Percentiles rank a stretch among this genome's conserved stretches.
These are phyloP conservation scores for Kuraishia piskuri DNA, from an alignment of 805 yeast genomes.

Conservation along the genomic window DNA sequence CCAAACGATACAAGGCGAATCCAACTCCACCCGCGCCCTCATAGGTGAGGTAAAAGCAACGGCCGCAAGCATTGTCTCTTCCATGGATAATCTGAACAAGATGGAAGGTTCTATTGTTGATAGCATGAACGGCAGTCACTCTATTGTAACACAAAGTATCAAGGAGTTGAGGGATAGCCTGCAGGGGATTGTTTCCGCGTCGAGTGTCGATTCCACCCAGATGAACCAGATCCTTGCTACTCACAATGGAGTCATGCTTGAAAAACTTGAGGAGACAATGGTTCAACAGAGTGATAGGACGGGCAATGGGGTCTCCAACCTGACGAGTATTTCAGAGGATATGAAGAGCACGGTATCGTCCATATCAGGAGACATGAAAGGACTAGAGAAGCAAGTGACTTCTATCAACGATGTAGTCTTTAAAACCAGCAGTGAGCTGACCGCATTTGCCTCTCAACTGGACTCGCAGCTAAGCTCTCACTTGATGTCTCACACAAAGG, in stretches of 20 bases:
- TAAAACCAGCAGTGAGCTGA: neutral
- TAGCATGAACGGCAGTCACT: neutral
- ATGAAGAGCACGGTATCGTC: neutral
- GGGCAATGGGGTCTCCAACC: neutral
- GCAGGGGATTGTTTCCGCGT: neutral
- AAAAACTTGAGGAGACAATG: neutral
- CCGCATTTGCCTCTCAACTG: neutral
- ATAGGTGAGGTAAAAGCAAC: neutral
- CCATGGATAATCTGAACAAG: neutral
- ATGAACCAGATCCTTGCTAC: neutral
- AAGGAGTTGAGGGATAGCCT: neutral
- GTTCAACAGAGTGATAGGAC: neutral
- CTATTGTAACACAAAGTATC: neutral
- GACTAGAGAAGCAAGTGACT: neutral
- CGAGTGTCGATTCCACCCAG: neutral
- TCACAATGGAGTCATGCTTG: neutral
- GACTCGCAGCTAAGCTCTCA: neutral
- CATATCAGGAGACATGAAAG: neutral
- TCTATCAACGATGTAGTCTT: neutral
- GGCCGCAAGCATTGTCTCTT: neutral
- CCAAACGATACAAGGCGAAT: too few species aligned
- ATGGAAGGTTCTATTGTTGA: neutral
- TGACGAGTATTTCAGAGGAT: neutral
- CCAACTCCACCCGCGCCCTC: neutral
- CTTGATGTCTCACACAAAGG: neutral